A percentile compares a stretch with the other conserved stretches of the same genome.
Evolutionary conservation across 805 yeast species (phyloP).

Genomic region (Yarrowia divulgata): DNA sequence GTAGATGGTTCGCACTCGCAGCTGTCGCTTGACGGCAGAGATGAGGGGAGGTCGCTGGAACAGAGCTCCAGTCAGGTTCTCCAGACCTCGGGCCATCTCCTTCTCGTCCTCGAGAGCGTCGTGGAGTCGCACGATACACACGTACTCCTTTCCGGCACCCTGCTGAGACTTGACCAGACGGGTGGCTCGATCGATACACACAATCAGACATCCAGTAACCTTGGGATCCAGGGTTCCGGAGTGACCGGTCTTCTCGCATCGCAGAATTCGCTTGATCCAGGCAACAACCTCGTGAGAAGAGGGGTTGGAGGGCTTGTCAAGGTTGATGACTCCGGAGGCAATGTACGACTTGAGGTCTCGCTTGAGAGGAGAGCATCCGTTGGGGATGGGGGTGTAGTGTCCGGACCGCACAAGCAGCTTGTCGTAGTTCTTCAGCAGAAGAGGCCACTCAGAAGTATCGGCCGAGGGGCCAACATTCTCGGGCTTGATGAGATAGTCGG

Average conservation of each 20-base stretch:
- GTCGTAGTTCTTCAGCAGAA: constrained; percentile 91
- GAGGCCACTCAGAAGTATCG: constrained; percentile 95
- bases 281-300: constrained; percentile 99
- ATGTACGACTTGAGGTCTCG: constrained; percentile 91
- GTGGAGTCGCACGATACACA: constrained; percentile 94
- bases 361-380: constrained; percentile 92
- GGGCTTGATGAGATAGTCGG: constrained; percentile 85
- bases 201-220: constrained; percentile 98
- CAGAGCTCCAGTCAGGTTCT: constrained; percentile 96
- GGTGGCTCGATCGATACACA: constrained; percentile 97
- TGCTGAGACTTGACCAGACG: constrained; percentile 98
- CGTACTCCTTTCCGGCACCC: constrained; percentile 99
- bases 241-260: constrained; percentile 98
- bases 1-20: constrained; percentile 96
- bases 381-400: constrained; percentile 96
- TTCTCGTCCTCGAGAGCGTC: constrained; percentile 90
- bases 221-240: constrained; percentile 98
- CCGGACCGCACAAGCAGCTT: constrained; percentile 93
- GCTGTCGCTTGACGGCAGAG: constrained; percentile 98
- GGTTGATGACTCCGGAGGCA: constrained; percentile 93
- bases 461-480: constrained; percentile 74
- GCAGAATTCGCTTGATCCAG: constrained; percentile 94
- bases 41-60: constrained; percentile 99
- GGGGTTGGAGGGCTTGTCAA: constrained; percentile 98
- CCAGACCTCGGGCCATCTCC: constrained; percentile 84